phyloP scores from a whole-genome alignment of 495 filamentous ascomycete genomes.

The Aspergillus mulundensis region DNA sequence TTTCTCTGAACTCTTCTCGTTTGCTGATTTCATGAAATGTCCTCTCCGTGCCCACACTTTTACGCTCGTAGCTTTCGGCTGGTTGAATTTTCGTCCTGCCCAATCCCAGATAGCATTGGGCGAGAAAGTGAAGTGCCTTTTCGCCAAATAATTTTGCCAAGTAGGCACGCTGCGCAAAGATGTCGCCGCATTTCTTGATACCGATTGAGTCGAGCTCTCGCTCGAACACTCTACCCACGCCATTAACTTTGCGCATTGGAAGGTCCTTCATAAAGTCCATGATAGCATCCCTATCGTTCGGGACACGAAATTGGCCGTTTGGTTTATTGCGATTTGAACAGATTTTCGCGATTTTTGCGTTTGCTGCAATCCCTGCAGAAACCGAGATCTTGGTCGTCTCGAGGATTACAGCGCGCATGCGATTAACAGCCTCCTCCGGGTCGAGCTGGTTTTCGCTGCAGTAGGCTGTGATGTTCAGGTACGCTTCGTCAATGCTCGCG shows the following conservation, averaged over 20 bases:
- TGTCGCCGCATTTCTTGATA: constrained; percentile 84
- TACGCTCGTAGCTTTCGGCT: constrained; percentile 83
- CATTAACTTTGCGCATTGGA: constrained; percentile 86
- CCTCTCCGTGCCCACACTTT: constrained; percentile 89
- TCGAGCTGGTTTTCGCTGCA: constrained; percentile 62
- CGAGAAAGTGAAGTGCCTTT: constrained; percentile 83
- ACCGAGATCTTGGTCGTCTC: constrained; percentile 80
- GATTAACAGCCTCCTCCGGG: constrained; percentile 68
- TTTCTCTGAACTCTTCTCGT: constrained; percentile 64
- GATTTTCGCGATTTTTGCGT: constrained; percentile 92
- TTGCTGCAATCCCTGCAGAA: constrained; percentile 90
- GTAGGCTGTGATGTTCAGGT: constrained; percentile 91
- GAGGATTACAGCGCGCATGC: constrained; percentile 72
- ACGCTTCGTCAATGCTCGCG: constrained; percentile 93
- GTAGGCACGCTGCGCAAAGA: constrained; percentile 70
- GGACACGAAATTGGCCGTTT: constrained; percentile 82
- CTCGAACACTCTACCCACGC: constrained; percentile 89
- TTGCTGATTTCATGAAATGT: constrained; percentile 82
- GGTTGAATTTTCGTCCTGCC: constrained; percentile 87
- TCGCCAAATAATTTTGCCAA: constrained; percentile 79
- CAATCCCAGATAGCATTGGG: constrained; percentile 79
- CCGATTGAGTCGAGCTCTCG: constrained; percentile 86
- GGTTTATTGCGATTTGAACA: constrained; percentile 93
- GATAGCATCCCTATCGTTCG: constrained; percentile 65
- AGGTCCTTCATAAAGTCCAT: constrained; percentile 82